These are phyloP conservation scores for Cordyceps militaris DNA, from an alignment of 2,329 filamentous ascomycete genomes.

Conservation along the genomic window DNA sequence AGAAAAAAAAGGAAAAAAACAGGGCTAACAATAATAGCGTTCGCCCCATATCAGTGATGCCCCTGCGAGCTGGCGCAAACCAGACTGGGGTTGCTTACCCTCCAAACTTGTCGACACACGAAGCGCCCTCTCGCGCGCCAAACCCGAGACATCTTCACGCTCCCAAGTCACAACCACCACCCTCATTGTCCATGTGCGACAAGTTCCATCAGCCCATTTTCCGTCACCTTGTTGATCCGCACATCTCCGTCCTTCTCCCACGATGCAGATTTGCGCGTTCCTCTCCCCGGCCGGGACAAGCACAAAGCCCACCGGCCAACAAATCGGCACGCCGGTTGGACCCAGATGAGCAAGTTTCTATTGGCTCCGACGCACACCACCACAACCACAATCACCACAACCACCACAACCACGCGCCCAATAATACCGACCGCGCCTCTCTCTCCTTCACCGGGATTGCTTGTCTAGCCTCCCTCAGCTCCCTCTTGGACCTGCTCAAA, in stretches of 20 bases:
- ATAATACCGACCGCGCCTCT: neutral
- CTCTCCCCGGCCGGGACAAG: neutral
- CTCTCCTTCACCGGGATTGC: neutral
- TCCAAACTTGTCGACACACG: neutral
- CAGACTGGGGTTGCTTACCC: neutral
- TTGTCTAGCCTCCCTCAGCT: neutral
- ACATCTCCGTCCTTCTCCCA: neutral
- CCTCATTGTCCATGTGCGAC: neutral
- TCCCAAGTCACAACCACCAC: neutral
- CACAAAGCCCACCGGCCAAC: neutral
- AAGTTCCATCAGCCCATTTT: no score
- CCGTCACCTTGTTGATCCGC: neutral
- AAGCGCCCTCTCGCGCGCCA: neutral
- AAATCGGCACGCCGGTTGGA: conserved; percentile 13
- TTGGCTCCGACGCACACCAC: conserved; percentile 22
- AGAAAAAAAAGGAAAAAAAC: neutral
- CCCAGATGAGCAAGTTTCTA: conserved; percentile 34
- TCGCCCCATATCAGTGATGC: neutral
- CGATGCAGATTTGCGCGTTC: neutral
- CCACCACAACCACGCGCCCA: neutral
- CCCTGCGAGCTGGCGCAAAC: neutral
- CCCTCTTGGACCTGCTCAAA: conserved; percentile 1
- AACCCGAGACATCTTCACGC: neutral
- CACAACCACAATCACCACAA: neutral
- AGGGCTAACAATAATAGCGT: neutral